Base-by-base conservation (phyloP, 2,329 filamentous ascomycete species). In the Coniella lustricola region DNA sequence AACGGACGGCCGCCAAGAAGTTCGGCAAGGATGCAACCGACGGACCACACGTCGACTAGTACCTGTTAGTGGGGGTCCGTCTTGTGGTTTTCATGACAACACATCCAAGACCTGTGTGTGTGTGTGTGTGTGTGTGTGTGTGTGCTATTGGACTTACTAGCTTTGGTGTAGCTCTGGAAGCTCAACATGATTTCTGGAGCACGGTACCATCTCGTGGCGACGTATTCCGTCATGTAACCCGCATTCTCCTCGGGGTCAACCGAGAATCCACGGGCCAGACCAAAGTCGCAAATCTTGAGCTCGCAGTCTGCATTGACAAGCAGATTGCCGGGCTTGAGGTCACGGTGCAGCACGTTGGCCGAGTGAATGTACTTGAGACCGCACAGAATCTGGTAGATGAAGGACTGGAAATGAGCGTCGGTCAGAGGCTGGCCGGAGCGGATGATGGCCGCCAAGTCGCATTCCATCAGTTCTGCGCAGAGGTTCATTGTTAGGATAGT, bases 111-210 rank as follows among this genome's bases (percentile, higher is more conserved):
- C 10, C 10, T 20, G 14, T 10, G 4, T 12, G 35, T 12, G n/a
- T n/a, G n/a, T 12, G 17, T 7, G 35, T 10, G 4, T 21, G 7
- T 25, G 31, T n/a, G 10, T 10, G 12, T 14, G 2, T 8, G n/a
- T n/a, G n/a, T n/a, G n/a, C n/a, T n/a, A n/a, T n/a, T n/a, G n/a
- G n/a, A 91, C 90, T 49, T 82, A 97, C 93, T 98, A 59, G 93
- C 93, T 89, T 98, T 98, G 62, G 93, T 98, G 70, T 98, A 98
- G 74, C 90, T 96, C 71, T 97, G 91, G 81, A 98, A 98, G 74
- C 90, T 96, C 68, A 98, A 74, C 93, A 98, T 98, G 60, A 98
- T 98, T 69, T 98, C 93, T 4, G 93, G 93, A 3, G 93, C 93
- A 70, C 78, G 76, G 62, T 82, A 98, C 93, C 93, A 98, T 73